Evolutionary conservation across 305 asterid genomes (phyloP).

Genomic region (Fraxinus albicans): DNA sequence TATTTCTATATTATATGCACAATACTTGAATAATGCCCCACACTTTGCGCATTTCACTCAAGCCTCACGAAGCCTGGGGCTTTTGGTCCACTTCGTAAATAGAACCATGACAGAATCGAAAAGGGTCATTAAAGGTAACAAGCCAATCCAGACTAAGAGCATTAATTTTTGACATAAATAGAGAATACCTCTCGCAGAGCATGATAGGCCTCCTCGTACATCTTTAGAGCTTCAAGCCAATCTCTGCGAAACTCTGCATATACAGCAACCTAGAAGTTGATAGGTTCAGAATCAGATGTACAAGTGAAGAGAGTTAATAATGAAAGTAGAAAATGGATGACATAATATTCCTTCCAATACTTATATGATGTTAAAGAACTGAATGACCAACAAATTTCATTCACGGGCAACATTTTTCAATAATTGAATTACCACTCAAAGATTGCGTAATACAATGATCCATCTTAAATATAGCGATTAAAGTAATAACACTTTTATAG

Average conservation of each 20-base stretch:
- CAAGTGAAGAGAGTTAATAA: constrained; percentile 28
- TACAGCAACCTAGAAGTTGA: constrained; percentile 85
- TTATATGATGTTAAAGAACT: constrained; percentile 20
- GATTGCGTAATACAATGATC: not conserved
- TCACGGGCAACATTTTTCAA: not conserved
- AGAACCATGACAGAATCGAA: constrained; percentile 17
- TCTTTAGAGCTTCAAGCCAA: constrained; percentile 88
- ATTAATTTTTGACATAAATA: constrained; percentile 7
- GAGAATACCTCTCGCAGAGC: constrained; percentile 60
- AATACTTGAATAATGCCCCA: not conserved
- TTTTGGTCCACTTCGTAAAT: not conserved
- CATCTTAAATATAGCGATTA: not conserved
- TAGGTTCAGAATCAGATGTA: constrained; percentile 35
- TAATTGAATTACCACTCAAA: not conserved
- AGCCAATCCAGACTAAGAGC: constrained; percentile 21
- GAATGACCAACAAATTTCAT: constrained; percentile 9
- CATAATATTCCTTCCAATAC: constrained; percentile 1
- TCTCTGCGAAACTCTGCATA: constrained; percentile 95
- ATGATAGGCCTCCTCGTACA: constrained; percentile 86
- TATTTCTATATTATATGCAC: not conserved
- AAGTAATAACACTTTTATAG: not conserved
- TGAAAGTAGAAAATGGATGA: constrained; percentile 13
- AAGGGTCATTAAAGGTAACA: constrained; percentile 1
- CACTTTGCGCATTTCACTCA: not conserved
- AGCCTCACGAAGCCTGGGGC: not conserved